Evolutionary conservation across 139 green algal species (phyloP), one percentile per base, ranked within the genome.

Genomic region (Chlorella sorokiniana): DNA sequence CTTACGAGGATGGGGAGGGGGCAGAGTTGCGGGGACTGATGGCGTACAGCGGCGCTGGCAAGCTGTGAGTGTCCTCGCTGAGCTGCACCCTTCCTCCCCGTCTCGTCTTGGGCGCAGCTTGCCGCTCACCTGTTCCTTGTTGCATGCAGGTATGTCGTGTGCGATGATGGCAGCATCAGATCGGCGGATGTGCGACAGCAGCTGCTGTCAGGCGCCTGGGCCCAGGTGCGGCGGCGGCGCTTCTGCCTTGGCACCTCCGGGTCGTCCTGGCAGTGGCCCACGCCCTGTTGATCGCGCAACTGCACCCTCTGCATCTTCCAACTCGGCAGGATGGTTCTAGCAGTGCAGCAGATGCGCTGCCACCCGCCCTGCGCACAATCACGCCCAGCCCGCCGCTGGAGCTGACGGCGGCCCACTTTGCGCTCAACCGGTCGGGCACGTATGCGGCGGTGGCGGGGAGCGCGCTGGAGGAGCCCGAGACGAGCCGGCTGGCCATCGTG

Each of bases 121-220:
- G 38, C 6, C 4, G 16, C 42, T 25, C 22, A 14, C 44, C 18
- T 33, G 11, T 29, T 5, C 38, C 25, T 29, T 14, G 33, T 4
- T 16, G 4, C 31, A 35, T 56, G 68, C 84, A 88, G 84, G 25
- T 78, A 72, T 18, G 81, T 83, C 9, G 79, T 35, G 27, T 31
- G 44, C 7, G 63, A 83, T 10, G 84, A 86, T 52, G 76, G 84
- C 37, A 76, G 3, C 11, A 67, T 88, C 23, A 64, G 37, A 16
- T 25, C n/a, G 1, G 59, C 52, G 2, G 84, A 88, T 45, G 81
- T 88, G 38, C 61, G 84, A 37, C 71, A 88, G 54, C 69, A 88
- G 73, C 72, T 88, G 44, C 41, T 88, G 41, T 76, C 64, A 5
- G 83, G 78, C n/a, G 59, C 61, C 27, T 77, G 78, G 78, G 54